A percentile compares a stretch with the other conserved stretches of the same genome.
phyloP scores from a whole-genome alignment of 2,329 filamentous ascomycete genomes.

The Ceratocystis harringtonii region DNA sequence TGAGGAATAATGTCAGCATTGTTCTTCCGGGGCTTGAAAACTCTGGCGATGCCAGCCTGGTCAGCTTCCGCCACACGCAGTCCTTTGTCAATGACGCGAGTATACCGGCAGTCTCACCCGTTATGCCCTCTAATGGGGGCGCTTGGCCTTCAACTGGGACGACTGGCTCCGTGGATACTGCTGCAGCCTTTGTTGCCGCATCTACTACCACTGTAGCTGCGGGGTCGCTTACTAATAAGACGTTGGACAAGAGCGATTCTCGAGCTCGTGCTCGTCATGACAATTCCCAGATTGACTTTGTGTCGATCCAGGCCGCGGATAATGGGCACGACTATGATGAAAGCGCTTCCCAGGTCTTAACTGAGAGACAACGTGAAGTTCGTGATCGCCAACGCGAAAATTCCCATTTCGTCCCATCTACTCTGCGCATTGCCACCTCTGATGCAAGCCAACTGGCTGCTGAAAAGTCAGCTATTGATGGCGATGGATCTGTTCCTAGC shows the following conservation, averaged over 20 bases:
- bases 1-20: slow-evolving; percentile 40
- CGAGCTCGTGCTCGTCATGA: slow-evolving; percentile 46
- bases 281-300: slow-evolving; percentile 69
- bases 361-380: slow-evolving; percentile 65
- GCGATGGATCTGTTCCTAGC: slow-evolving; percentile 20
- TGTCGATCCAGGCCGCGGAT: slow-evolving; percentile 45
- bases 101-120: slow-evolving; percentile 12
- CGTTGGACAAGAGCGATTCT: neutral
- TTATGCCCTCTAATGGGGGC: slow-evolving; percentile 6
- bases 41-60: slow-evolving; percentile 22
- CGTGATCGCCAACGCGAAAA: slow-evolving; percentile 55
- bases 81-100: slow-evolving; percentile 15
- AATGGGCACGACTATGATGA: slow-evolving; percentile 30
- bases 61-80: slow-evolving; percentile 19
- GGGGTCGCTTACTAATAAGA: slow-evolving; percentile 2
- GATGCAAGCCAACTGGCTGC: neutral
- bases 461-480: neutral
- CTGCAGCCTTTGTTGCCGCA: neutral
- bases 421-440: neutral
- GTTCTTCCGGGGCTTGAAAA: slow-evolving; percentile 28
- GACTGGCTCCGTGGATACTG: neutral
- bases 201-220: neutral
- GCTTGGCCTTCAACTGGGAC: neutral
- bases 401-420: slow-evolving; percentile 23
- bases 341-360: slow-evolving; percentile 50